Conservation (phyloP, 2,329 filamentous ascomycete genomes). For the Aspergillus brasiliensis region DNA sequence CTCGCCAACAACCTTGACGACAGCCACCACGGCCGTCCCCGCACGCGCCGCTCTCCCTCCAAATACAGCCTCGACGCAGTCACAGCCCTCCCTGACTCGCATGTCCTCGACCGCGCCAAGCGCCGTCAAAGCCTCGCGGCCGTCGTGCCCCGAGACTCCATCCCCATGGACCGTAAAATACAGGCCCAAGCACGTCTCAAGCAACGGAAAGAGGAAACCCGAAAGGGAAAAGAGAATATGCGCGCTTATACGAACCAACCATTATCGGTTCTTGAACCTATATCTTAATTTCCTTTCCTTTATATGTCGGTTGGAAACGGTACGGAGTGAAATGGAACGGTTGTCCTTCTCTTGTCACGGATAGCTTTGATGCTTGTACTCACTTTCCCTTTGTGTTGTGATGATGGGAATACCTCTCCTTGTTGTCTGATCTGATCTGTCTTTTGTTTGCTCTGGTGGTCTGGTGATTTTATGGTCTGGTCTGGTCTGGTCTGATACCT, state of each 20-base stretch:
- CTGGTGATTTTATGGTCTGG: not conserved
- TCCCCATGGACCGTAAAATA: conserved; percentile 36
- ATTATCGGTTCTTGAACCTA: conserved; percentile 6
- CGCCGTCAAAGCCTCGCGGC: conserved; percentile 26
- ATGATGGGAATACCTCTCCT: not conserved
- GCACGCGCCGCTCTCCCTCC: conserved; percentile 27
- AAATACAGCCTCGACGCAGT: conserved; percentile 35
- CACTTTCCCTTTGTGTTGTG: not conserved
- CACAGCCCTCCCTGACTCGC: conserved; percentile 22
- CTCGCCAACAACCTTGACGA: conserved; percentile 20
- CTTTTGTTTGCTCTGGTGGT: not conserved
- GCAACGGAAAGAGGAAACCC: conserved; percentile 28
- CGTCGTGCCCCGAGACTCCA: conserved; percentile 25
- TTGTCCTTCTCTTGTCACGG: not conserved
- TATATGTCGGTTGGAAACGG: not conserved
- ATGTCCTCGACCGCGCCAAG: conserved; percentile 22
- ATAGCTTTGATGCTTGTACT: not conserved
- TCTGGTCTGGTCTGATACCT: not conserved
- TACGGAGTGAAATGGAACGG: not conserved
- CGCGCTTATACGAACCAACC: conserved; percentile 13
- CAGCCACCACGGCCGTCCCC: conserved; percentile 25
- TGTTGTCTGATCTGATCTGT: not conserved
- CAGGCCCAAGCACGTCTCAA: conserved; percentile 40
- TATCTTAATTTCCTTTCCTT: not conserved
- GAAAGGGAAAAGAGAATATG: conserved; percentile 39